Evolutionary conservation across 257 asterid species (phyloP).

Genomic region (Vinca minor): DNA sequence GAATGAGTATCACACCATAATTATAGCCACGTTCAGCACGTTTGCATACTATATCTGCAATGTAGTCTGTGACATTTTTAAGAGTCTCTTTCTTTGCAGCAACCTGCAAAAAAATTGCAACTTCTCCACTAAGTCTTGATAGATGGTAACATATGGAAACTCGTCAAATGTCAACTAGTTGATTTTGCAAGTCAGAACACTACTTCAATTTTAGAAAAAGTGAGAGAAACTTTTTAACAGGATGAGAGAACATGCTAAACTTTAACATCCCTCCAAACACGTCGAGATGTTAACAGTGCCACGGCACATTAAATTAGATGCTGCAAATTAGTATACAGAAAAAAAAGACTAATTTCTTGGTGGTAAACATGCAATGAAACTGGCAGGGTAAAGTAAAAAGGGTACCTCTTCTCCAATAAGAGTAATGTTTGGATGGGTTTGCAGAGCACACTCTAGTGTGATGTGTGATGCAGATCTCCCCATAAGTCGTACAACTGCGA

Average conservation of each 20-base stretch:
- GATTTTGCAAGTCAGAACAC: background rate
- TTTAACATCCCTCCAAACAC: background rate
- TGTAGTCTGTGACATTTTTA: constrained; percentile 72
- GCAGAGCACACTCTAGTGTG: constrained; percentile 93
- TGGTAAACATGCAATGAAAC: background rate
- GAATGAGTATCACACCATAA: constrained; percentile 96
- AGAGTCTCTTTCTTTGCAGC: constrained; percentile 84
- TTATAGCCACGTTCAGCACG: constrained; percentile 85
- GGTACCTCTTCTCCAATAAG: constrained; percentile 98
- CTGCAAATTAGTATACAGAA: background rate
- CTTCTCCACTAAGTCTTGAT: background rate
- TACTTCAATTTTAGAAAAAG: too few species aligned
- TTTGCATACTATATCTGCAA: constrained; percentile 75
- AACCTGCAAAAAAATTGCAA: constrained; percentile 41
- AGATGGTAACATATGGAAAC: background rate
- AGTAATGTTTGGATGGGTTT: constrained; percentile 93
- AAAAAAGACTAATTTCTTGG: background rate
- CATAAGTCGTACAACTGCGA: constrained; percentile 96
- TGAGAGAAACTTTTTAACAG: too few species aligned
- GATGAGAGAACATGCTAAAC: background rate
- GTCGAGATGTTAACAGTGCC: background rate
- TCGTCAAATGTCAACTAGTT: background rate
- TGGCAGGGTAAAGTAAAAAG: background rate
- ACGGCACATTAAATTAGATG: background rate
- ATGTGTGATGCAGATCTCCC: constrained; percentile 99